Evolutionary conservation across 2,329 filamentous ascomycete species (phyloP), one percentile per base, ranked within the genome.

Genomic region (Monilinia aucupariae): DNA sequence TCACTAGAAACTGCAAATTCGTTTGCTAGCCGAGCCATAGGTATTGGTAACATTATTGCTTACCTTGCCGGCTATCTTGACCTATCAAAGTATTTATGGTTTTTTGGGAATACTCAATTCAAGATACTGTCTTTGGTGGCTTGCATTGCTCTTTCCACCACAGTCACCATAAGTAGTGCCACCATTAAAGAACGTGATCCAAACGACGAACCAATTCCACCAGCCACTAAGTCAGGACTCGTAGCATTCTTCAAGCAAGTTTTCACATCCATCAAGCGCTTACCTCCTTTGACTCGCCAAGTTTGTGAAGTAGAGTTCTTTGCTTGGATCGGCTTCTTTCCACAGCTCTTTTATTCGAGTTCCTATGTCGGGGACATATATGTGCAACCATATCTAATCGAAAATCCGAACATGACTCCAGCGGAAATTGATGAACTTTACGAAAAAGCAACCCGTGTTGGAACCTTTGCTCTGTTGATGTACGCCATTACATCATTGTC

Each of bases 311-410:
- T 92, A 0, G 90, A 94, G 73, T 85, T 93, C 69, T 92, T 87
- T 65, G 91, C 91, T 6, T 97, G 92, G 92, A 87, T 97, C 63
- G 93, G 91, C 59, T 97, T 93, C 85, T 97, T 97, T 71, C 92
- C 92, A 0, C 92, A 96, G 75, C 81, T 97, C 3, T 97, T 96
- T 77, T 97, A 97, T 78, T 91, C 91, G 6, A 96, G 92, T 1
- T 96, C 91, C 22, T 97, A 94, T 75, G 89, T 97, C 69, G 92
- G 90, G 66, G 91, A 96, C 73, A 90, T 97, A 63, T 96, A 96
- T 70, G 89, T 91, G 22, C 88, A 96, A 72, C 91, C 91, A 0
- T 89, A 83, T 69, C 86, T 97, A 59, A 81, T 86, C 68, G 79
- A 83, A 59, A 89, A 96, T 68, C 92, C 91, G 0, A 78, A 93